Base-by-base conservation (phyloP, 805 yeast genomes). In the Candida xiaguanensis region DNA sequence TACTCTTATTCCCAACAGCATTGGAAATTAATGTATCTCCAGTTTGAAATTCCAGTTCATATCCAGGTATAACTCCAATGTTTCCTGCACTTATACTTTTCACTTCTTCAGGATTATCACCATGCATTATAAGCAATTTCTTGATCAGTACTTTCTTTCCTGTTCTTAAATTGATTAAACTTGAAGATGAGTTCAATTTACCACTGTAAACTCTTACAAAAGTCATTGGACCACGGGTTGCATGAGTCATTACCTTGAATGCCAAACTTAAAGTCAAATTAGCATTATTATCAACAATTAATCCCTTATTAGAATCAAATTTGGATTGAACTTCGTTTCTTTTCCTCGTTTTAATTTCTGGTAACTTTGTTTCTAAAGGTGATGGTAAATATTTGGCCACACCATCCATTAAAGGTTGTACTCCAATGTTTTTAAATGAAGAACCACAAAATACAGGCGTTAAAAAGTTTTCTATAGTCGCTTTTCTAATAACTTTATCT, bases 401-500 rank as follows among this genome's bases (percentile, higher is more conserved):
- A 0, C 95, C 90, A 59, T 91, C 97, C 61, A 93, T 62, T 35
- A 93, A 65, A 1, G 98, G 96, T 56, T 93, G 98, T 2, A 93
- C 95, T 18, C 99, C 99, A 33, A 91, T 85, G 57, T 91, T 91
- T 48, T 73, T 76, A 62, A 91, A 93, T 39, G 96, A 85, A 2
- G 97, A 85, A 9, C 99, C 99, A 60, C 97, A 89, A 26, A 90
- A 62, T 0, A 93, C 85, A 0, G 99, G 97, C 0, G 82, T 75
- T 1, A 86, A 70, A 27, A 64, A 59, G 34, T 75, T 72, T 1
- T 58, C 56, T 5, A 87, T 46, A 0, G 96, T 85, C 2, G 85
- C 79, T 17, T 62, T 65, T 37, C 85, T 67, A 6, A 93, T 70
- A 0, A 95, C 82, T 12, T 55, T 50, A 31, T 72, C 75, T n/a